Evolutionary conservation across 495 filamentous ascomycete species (phyloP), one percentile per base, ranked within the genome.

Genomic region (Cenococcum geophilum): DNA sequence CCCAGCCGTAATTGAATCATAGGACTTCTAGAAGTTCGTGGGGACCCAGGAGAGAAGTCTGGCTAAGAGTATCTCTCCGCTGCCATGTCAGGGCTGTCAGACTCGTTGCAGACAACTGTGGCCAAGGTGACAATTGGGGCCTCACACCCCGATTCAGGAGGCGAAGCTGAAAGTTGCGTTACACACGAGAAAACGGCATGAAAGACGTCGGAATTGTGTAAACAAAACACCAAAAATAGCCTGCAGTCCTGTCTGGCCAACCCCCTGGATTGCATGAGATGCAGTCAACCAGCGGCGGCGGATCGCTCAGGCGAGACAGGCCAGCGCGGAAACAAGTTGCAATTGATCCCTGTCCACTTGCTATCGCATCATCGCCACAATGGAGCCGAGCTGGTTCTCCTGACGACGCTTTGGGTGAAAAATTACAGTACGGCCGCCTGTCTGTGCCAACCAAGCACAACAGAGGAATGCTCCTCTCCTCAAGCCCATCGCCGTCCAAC

Each of bases 181-280:
- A 32, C 6, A 45, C 40, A 45, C 12, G 11, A 45, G 18, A 45
- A 45, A 45, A 45, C 18, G 40, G 12, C 40, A 18, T 45, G 40
- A 14, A 16, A 45, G 12, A 18, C 11, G 18, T 45, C 27, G 40
- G 40, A 14, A 45, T 14, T 16, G 40, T 18, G 40, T 18, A 45
- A 45, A 45, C 40, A 45, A 45, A 45, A 45, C 40, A 45, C 40
- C 40, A 45, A 45, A 45, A 45, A 45, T 45, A 45, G 40, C 40
- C 14, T 18, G 12, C 14, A 45, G 40, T 45, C 18, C 18, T 45
- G 40, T 2, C 40, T 18, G 11, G 18, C 14, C 18, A 45, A 18
- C 40, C 40, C 40, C 40, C 11, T 45, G 40, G 27, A 4, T 4
- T 10, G 18, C 11, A 16, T 45, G 40, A 45, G 40, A 45, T 45